A percentile compares a stretch with the other conserved stretches of the same genome.
phyloP scores from a whole-genome alignment of 192 early-diverging fungal species.

The Geranomyces michiganensis region DNA sequence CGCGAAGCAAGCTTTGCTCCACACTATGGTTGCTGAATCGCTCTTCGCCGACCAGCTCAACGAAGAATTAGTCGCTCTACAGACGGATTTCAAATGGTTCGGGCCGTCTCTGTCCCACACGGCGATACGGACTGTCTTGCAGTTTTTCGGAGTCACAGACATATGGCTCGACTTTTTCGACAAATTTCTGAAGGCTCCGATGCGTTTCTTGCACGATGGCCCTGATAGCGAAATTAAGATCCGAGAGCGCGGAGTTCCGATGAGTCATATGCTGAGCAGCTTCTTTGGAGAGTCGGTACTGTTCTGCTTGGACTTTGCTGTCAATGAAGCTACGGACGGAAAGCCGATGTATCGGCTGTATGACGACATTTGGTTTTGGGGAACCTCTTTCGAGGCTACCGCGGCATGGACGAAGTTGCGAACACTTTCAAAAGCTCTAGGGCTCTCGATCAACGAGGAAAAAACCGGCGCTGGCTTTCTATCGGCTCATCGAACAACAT shows the following conservation, averaged over 20 bases:
- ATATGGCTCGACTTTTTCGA: background rate
- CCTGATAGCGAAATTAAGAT: background rate
- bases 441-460: background rate
- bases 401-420: background rate
- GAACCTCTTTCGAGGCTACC: background rate
- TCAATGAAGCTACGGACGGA: conserved; percentile 1
- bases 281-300: conserved; percentile 6
- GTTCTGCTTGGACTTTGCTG: background rate
- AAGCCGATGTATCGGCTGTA: background rate
- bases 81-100: conserved; percentile 12
- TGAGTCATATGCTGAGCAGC: background rate
- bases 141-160: background rate
- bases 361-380: background rate
- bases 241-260: background rate
- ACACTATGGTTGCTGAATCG: background rate
- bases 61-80: background rate
- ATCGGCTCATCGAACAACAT: background rate
- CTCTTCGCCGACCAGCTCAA: background rate
- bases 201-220: background rate
- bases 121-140: background rate
- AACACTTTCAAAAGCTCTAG: background rate
- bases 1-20: background rate
- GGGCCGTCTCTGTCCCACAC: background rate
- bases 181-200: background rate
- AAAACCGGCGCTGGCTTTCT: background rate